A percentile compares a stretch with the other conserved stretches of the same genome.
Conservation (phyloP, 176 grass and related monocot genomes). For the Dendrocalamus sinicus region DNA sequence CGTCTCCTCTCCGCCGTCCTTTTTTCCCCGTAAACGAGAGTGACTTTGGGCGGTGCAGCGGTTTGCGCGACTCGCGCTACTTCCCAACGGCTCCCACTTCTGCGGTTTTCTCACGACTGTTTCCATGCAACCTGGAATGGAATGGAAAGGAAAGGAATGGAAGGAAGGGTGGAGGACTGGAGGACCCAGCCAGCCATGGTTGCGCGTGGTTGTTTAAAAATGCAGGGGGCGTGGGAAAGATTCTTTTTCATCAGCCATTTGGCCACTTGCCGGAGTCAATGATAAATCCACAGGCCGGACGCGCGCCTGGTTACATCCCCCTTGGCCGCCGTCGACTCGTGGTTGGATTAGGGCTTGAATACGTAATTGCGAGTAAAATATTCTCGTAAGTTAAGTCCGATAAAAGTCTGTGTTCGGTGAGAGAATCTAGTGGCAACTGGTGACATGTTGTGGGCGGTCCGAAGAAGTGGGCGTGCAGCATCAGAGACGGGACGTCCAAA, state of each 20-base stretch:
- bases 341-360: background rate
- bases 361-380: background rate
- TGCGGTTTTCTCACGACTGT: background rate
- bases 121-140: background rate
- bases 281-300: background rate
- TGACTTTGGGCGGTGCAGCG: background rate
- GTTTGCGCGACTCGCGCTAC: background rate
- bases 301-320: background rate
- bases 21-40: too few species aligned
- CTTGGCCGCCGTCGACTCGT: background rate
- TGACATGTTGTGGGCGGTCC: background rate
- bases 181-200: background rate
- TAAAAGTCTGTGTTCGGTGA: background rate
- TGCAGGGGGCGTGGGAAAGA: background rate
- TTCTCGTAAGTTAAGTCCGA: too few species aligned
- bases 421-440: background rate
- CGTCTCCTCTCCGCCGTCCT: too few species aligned
- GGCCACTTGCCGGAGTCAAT: background rate
- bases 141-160: background rate
- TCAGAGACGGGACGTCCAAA: background rate
- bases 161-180: too few species aligned
- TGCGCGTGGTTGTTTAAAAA: background rate
- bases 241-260: background rate
- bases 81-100: conserved; percentile 11
- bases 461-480: background rate